Conservation (phyloP, 805 yeast species). For the Ogataea sp. region DNA sequence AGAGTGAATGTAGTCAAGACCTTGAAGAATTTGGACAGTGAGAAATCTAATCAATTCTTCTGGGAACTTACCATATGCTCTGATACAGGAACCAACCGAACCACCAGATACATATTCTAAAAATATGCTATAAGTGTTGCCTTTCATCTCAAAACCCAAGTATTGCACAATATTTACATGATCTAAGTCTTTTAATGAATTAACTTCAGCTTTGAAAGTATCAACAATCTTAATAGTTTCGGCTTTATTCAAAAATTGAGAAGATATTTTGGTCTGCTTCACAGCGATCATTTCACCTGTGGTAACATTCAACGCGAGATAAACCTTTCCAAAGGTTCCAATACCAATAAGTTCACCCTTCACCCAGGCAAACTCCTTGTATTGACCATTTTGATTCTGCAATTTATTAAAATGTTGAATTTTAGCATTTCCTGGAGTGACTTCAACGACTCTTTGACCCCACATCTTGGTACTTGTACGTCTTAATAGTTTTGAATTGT, state of each 20-base stretch:
- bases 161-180: constrained; percentile 94
- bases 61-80: constrained; percentile 79
- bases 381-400: constrained; percentile 56
- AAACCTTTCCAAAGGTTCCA: constrained; percentile 95
- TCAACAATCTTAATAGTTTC: constrained; percentile 58
- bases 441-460: constrained; percentile 93
- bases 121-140: constrained; percentile 73
- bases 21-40: constrained; percentile 73
- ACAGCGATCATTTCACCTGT: constrained; percentile 99
- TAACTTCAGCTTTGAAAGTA: constrained; percentile 84
- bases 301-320: constrained; percentile 84
- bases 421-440: constrained; percentile 61
- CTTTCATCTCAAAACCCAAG: constrained; percentile 79
- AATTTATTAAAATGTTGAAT: constrained; percentile 60
- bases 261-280: constrained; percentile 76
- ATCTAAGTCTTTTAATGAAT: constrained; percentile 87
- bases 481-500: constrained; percentile 35
- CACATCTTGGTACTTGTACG: constrained; percentile 91
- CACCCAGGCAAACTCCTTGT: constrained; percentile 92
- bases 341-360: constrained; percentile 95
- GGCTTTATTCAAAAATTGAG: constrained; percentile 30
- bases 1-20: constrained; percentile 80
- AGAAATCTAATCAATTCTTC: constrained; percentile 66
- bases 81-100: constrained; percentile 78
- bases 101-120: constrained; percentile 98